These are phyloP conservation scores for Murraya paniculata DNA, from an alignment of 345 rosid species.

Conservation along the genomic window DNA sequence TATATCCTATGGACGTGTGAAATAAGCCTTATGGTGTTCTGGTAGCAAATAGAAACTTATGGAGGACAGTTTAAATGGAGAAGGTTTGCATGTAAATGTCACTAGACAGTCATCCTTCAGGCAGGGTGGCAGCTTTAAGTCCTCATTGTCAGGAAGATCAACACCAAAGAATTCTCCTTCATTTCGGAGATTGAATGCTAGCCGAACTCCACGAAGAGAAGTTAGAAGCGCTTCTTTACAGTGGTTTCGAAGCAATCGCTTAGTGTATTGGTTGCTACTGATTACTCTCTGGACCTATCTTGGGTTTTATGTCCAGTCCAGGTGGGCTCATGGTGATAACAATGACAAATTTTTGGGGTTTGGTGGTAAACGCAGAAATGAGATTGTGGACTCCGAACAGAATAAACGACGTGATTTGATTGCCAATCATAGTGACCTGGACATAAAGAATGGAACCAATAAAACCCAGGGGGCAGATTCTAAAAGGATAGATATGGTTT, in stretches of 20 bases:
- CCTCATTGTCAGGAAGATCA: conserved; percentile 68
- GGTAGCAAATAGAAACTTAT: conserved; percentile 28
- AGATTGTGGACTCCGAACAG: conserved; percentile 30
- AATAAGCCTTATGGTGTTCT: conserved; percentile 10
- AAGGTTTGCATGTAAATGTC: conserved; percentile 42
- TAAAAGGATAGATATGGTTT: conserved; percentile 43
- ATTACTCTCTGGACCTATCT: conserved; percentile 97
- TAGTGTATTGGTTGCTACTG: conserved; percentile 89
- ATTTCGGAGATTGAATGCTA: conserved; percentile 53
- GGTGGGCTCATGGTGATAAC: conserved; percentile 94
- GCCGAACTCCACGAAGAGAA: conserved; percentile 84
- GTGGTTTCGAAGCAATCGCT: conserved; percentile 76
- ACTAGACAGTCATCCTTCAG: conserved; percentile 49
- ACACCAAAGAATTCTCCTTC: conserved; percentile 77
- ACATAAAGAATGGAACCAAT: conserved; percentile 39
- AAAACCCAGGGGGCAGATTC: conserved; percentile 33
- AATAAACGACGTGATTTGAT: conserved; percentile 44
- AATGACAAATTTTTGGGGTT: conserved; percentile 68
- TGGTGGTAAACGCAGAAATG: conserved; percentile 45
- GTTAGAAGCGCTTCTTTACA: conserved; percentile 52
- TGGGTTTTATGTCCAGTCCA: conserved; percentile 90
- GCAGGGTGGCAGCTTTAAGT: conserved; percentile 56
- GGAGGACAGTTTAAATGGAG: conserved; percentile 54
- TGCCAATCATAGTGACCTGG: conserved; percentile 42
- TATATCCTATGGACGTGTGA: background rate